Evolutionary conservation across 352 stramenopile genomes (phyloP).

Genomic region (Phytophthora sp.): DNA sequence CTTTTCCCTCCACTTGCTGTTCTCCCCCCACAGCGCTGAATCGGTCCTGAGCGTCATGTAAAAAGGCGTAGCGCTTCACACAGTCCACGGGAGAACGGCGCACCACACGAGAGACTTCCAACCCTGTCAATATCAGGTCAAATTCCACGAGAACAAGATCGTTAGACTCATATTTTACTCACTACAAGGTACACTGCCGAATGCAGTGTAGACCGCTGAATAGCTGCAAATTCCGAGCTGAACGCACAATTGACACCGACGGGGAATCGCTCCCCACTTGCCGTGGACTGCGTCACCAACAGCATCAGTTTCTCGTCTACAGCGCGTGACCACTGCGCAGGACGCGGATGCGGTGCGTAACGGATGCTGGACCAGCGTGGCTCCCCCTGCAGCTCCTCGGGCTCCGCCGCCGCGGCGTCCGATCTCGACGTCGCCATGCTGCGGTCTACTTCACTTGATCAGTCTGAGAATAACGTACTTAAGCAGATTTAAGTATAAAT

Average conservation of each 20-base stretch:
- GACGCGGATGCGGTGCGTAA: conserved; percentile 34
- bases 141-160: conserved; percentile 21
- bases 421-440: conserved; percentile 22
- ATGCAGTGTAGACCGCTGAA: background rate
- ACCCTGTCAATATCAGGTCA: conserved; percentile 42
- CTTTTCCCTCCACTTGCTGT: conserved; percentile 23
- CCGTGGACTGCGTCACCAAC: conserved; percentile 71
- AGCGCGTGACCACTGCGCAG: conserved; percentile 48
- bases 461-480: conserved; percentile 21
- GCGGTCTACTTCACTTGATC: background rate
- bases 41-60: conserved; percentile 54
- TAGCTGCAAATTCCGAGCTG: background rate
- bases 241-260: conserved; percentile 86
- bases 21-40: conserved; percentile 33
- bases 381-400: conserved; percentile 64
- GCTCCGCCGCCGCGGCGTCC: conserved; percentile 20
- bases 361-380: conserved; percentile 73
- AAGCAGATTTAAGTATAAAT: conserved; percentile 1
- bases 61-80: conserved; percentile 79
- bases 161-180: conserved; percentile 5
- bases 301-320: conserved; percentile 69
- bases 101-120: conserved; percentile 70
- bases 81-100: conserved; percentile 76
- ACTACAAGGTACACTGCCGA: background rate
- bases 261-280: conserved; percentile 78